Evolutionary conservation across 140 eudicot species (phyloP).

Genomic region (Anethum foeniculum): DNA sequence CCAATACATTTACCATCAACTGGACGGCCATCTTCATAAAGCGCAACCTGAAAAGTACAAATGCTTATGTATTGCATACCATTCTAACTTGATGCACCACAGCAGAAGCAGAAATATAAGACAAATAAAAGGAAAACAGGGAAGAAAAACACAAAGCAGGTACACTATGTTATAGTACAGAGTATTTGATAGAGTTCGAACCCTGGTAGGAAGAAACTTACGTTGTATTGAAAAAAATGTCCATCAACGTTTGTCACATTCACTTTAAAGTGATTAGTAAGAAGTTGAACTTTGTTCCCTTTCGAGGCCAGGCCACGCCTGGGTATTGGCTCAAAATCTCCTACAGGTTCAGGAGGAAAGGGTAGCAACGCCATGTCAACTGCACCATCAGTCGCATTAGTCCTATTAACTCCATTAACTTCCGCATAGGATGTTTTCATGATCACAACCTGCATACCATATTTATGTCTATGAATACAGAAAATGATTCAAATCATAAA

Average conservation of each 20-base stretch:
- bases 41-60: slow-evolving; percentile 28
- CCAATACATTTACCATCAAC: slow-evolving; percentile 8
- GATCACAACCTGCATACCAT: too few relatives aligned
- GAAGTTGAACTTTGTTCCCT: slow-evolving; percentile 1
- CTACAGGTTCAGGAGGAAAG: too few relatives aligned
- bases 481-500: too few relatives aligned
- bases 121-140: neutral
- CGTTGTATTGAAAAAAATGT: slow-evolving; percentile 66
- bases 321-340: too few relatives aligned
- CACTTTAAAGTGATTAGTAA: slow-evolving; percentile 63
- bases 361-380: too few relatives aligned
- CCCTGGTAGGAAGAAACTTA: slow-evolving; percentile 1
- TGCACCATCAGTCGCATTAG: too few relatives aligned
- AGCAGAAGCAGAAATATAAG: neutral
- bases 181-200: neutral
- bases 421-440: too few relatives aligned
- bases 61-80: neutral
- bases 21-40: slow-evolving; percentile 51
- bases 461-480: too few relatives aligned
- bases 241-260: slow-evolving; percentile 30
- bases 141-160: too few relatives aligned
- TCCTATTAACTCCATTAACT: too few relatives aligned
- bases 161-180: too few relatives aligned
- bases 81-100: neutral
- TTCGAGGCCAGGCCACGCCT: too few relatives aligned